phyloP scores from a whole-genome alignment of 805 yeast genomes.

The Candida sphagnicola region DNA sequence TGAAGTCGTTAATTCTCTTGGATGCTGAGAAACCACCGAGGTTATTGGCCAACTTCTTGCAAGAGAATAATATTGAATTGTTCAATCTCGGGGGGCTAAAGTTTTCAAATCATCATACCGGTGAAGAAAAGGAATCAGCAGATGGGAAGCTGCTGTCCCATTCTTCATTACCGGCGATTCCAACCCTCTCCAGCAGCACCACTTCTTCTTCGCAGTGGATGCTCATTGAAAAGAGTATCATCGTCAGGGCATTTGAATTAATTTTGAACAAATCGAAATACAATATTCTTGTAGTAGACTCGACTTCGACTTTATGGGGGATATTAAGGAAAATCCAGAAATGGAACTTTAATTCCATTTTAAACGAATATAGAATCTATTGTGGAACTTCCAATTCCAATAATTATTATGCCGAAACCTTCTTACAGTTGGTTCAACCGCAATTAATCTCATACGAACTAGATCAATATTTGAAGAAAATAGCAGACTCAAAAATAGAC shows the following conservation, averaged over 20 bases:
- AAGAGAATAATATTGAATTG: constrained; percentile 50
- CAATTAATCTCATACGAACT: constrained; percentile 43
- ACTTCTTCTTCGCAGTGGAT: constrained; percentile 50
- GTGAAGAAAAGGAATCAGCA: constrained; percentile 10
- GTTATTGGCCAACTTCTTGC: constrained; percentile 62
- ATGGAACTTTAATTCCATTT: constrained; percentile 83
- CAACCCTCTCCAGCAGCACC: not conserved
- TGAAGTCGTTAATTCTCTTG: constrained; percentile 66
- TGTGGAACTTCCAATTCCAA: constrained; percentile 41
- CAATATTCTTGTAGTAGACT: constrained; percentile 73
- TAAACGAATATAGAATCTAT: constrained; percentile 79
- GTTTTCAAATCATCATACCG: constrained; percentile 29
- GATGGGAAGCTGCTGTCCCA: constrained; percentile 11
- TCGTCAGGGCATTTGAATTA: constrained; percentile 62
- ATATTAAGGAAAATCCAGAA: constrained; percentile 76
- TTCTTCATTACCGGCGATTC: not conserved
- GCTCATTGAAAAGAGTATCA: constrained; percentile 63
- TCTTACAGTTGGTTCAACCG: constrained; percentile 67
- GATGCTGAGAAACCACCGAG: constrained; percentile 86
- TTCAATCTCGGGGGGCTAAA: constrained; percentile 43
- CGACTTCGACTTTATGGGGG: constrained; percentile 76
- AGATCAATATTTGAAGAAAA: constrained; percentile 23
- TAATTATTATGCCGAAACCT: constrained; percentile 78
- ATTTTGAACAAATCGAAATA: constrained; percentile 60
- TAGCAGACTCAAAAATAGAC: constrained; percentile 1